A percentile compares a stretch with the other conserved stretches of the same genome.
Conservation (phyloP, 2,329 filamentous ascomycete species). For the Aspergillus fischeri region DNA sequence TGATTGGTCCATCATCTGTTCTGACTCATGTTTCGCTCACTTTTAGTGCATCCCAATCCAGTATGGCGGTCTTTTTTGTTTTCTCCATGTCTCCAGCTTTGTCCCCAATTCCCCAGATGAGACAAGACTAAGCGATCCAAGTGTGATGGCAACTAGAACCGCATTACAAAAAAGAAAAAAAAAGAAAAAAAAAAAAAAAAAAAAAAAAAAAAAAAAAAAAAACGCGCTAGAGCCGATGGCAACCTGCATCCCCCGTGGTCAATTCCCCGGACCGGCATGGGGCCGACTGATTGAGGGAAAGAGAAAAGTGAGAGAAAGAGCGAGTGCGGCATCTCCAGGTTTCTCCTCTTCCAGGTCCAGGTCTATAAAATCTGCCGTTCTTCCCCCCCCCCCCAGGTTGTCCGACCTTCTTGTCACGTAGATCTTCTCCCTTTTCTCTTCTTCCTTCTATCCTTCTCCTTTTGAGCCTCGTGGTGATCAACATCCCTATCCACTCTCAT, state of each 20-base stretch:
- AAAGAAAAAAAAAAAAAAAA: neutral
- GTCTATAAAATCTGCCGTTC: neutral
- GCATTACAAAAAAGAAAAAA: neutral
- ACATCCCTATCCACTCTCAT: neutral
- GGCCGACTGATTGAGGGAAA: neutral
- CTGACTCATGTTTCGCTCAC: neutral
- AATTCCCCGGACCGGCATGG: neutral
- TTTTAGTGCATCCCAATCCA: neutral
- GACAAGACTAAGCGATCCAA: neutral
- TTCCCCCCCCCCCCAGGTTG: neutral
- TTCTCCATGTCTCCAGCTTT: neutral
- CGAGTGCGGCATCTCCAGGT: neutral
- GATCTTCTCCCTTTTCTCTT: neutral
- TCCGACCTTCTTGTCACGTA: neutral
- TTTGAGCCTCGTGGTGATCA: neutral
- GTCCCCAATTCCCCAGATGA: neutral
- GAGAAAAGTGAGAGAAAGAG: neutral
- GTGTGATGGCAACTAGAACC: neutral
- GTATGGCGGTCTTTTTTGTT: neutral
- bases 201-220: neutral
- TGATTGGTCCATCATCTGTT: neutral
- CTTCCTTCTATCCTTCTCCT: neutral
- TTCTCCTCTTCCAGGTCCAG: neutral
- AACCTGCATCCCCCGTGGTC: neutral
- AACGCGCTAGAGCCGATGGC: neutral